A percentile compares a stretch with the other conserved stretches of the same genome.
Conservation (phyloP, 768 basidiomycete genomes). For the Tulasnella sp. region DNA sequence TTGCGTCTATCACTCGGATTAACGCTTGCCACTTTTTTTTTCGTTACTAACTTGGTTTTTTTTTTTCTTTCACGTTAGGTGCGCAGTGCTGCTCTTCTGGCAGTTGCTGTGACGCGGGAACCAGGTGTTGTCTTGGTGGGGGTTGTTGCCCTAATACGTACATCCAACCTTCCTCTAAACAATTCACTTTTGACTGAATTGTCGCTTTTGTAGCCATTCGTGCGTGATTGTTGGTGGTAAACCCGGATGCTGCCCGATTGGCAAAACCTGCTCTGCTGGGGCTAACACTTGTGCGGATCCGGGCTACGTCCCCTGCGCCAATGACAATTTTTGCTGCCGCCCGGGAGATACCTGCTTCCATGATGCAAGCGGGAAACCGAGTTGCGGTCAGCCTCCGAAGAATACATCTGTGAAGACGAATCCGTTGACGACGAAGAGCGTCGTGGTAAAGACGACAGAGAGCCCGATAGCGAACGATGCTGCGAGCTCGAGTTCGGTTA, state of each 20-base stretch:
- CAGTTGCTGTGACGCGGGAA: background rate
- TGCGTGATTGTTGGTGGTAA: constrained; percentile 2
- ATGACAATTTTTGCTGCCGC: constrained; percentile 6
- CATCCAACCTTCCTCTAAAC: background rate
- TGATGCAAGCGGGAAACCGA: too few relatives aligned
- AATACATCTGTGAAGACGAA: too few relatives aligned
- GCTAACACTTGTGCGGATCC: background rate
- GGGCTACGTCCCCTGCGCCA: background rate
- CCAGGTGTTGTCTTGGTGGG: background rate
- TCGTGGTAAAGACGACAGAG: too few relatives aligned
- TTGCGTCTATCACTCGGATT: too few relatives aligned
- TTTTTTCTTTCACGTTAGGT: background rate
- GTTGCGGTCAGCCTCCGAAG: too few relatives aligned
- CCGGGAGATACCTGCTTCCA: background rate
- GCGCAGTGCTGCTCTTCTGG: constrained; percentile 1
- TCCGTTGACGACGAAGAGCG: too few relatives aligned
- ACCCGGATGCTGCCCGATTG: constrained; percentile 3
- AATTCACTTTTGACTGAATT: too few relatives aligned
- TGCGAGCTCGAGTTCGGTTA: too few relatives aligned
- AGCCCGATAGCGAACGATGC: too few relatives aligned
- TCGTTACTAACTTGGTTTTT: background rate
- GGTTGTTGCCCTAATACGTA: constrained; percentile 6
- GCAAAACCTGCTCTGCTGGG: background rate
- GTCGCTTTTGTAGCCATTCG: background rate
- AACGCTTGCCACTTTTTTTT: background rate